These are phyloP conservation scores for Zymoseptoria pseudotritici DNA, from an alignment of 2,329 filamentous ascomycete genomes.

Conservation along the genomic window DNA sequence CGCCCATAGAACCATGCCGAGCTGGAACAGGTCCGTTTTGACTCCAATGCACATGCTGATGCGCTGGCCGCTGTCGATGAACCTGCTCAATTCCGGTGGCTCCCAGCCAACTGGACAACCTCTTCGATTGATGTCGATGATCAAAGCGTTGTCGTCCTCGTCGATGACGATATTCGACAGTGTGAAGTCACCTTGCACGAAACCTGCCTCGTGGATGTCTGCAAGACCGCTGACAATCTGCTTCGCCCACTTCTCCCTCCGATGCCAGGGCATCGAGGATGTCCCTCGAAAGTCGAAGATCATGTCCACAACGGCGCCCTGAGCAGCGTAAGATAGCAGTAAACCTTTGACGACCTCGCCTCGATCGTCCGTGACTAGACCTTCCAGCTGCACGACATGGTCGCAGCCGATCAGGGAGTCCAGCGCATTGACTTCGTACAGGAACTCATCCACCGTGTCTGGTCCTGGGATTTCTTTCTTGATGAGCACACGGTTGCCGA, in stretches of 20 bases:
- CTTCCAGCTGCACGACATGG: slow-evolving; percentile 79
- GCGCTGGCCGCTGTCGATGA: slow-evolving; percentile 81
- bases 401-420: slow-evolving; percentile 63
- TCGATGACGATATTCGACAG: slow-evolving; percentile 96
- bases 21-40: slow-evolving; percentile 91
- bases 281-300: slow-evolving; percentile 67
- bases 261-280: slow-evolving; percentile 55
- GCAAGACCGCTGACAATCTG: slow-evolving; percentile 85
- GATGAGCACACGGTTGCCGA: slow-evolving; percentile 64
- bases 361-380: slow-evolving; percentile 75
- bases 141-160: slow-evolving; percentile 73
- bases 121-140: slow-evolving; percentile 95
- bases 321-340: slow-evolving; percentile 77
- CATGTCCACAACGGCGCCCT: slow-evolving; percentile 82
- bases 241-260: slow-evolving; percentile 77
- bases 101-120: slow-evolving; percentile 99
- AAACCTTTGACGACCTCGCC: slow-evolving; percentile 73
- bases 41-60: slow-evolving; percentile 97
- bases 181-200: slow-evolving; percentile 96
- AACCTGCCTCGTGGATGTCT: slow-evolving; percentile 91
- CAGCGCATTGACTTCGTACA: slow-evolving; percentile 97
- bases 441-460: slow-evolving; percentile 89
- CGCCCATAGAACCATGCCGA: slow-evolving; percentile 96
- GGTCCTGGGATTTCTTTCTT: slow-evolving; percentile 98
- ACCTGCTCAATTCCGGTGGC: slow-evolving; percentile 76